Percentiles rank a stretch among this genome's conserved stretches.
Conservation (phyloP, 176 grass and related monocot genomes). For the Triticum dicoccoides region DNA sequence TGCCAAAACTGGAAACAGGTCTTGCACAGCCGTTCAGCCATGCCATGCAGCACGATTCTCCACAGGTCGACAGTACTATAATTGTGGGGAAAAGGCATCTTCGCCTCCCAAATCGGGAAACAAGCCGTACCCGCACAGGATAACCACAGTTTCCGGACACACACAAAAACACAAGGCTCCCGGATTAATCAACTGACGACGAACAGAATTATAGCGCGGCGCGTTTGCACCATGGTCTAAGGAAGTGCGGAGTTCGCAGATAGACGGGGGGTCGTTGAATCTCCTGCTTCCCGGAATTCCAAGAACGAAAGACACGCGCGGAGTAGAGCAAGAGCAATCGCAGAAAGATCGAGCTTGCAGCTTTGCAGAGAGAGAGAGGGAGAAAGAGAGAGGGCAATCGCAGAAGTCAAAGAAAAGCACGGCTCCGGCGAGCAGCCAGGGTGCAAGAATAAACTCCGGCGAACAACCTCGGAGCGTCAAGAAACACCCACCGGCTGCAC, state of each 20-base stretch:
- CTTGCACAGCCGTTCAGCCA: conserved; percentile 12
- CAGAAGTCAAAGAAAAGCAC: neutral
- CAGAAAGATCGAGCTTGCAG: neutral
- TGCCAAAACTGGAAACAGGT: conserved; percentile 38
- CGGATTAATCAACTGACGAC: conserved; percentile 15
- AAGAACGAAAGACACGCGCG: neutral
- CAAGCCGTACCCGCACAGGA: conserved; percentile 5
- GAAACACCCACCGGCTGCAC: conserved; percentile 70
- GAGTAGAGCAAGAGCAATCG: neutral
- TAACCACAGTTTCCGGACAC: neutral
- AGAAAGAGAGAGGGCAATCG: neutral
- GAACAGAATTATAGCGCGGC: neutral
- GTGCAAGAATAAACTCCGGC: neutral
- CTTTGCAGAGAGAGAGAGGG: neutral
- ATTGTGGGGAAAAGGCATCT: conserved; percentile 32
- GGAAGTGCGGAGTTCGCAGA: neutral
- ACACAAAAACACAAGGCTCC: neutral
- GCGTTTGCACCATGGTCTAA: neutral
- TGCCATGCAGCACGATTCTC: conserved; percentile 31
- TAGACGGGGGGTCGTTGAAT: neutral
- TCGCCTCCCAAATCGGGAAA: conserved; percentile 39
- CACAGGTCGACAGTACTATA: conserved; percentile 32
- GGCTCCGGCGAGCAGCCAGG: neutral
- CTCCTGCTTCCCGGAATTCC: neutral
- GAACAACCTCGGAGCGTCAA: neutral